These are phyloP conservation scores for Lichtheimia ramosa DNA, from an alignment of 371 early-diverging fungal species.

Conservation along the genomic window DNA sequence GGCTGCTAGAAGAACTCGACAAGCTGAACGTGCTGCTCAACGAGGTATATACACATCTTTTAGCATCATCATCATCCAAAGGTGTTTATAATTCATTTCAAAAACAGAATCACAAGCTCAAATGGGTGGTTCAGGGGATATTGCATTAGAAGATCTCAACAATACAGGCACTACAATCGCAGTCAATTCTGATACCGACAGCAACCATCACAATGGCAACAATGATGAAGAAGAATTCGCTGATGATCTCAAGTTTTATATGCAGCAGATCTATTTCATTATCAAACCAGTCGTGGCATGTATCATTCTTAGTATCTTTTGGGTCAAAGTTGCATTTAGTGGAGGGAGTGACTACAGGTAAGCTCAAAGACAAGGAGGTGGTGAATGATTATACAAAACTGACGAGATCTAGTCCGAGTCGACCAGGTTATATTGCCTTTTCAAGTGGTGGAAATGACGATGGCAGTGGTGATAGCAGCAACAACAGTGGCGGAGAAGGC, in stretches of 20 bases:
- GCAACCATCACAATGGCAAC: background rate
- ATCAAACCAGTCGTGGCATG: slow-evolving; percentile 80
- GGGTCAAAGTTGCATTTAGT: slow-evolving; percentile 78
- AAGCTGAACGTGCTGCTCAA: slow-evolving; percentile 1
- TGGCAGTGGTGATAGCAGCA: background rate
- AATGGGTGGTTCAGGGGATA: background rate
- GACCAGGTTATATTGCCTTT: slow-evolving; percentile 45
- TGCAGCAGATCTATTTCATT: slow-evolving; percentile 77
- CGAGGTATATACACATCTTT: background rate
- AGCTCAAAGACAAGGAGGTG: background rate
- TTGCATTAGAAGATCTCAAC: slow-evolving; percentile 1
- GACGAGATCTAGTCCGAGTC: slow-evolving; percentile 39
- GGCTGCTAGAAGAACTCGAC: slow-evolving; percentile 25
- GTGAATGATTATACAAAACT: background rate
- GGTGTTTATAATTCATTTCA: slow-evolving; percentile 1
- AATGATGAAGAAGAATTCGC: slow-evolving; percentile 41
- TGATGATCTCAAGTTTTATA: slow-evolving; percentile 74
- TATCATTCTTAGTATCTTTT: slow-evolving; percentile 75
- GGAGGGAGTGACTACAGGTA: slow-evolving; percentile 60
- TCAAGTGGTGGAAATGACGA: slow-evolving; percentile 10
- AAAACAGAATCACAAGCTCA: background rate
- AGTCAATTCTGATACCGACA: no score
- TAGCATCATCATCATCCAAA: background rate
- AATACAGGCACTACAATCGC: background rate
- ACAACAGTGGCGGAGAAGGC: background rate